Evolutionary conservation across 805 yeast species (phyloP), one percentile per base, ranked within the genome.

Genomic region (Wickerhamomyces sydowiorum): DNA sequence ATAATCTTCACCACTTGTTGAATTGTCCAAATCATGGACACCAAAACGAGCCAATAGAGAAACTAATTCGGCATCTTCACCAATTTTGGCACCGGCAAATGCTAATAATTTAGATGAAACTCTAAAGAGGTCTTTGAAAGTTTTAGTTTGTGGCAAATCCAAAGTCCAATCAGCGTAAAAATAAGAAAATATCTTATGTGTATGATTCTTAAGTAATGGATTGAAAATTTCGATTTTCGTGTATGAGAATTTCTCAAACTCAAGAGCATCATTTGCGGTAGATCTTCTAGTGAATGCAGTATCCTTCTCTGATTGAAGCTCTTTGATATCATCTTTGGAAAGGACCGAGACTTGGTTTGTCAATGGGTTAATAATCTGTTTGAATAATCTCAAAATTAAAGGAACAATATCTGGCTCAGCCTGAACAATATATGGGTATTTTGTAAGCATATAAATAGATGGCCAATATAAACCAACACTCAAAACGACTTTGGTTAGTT

Each of bases 41-140:
- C 76, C 80, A n/a, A 86, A 73, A 32, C 86, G 76, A 42, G 86
- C 74, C 1, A 90, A 40, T 48, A 80, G 77, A 7, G 76, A 63
- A 13, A 85, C 61, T 3, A 86, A 59, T 2, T 57, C 51, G 2
- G 79, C 54, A 52, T 72, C 67, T 21, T 67, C 52, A 2, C 83
- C 72, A 10, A 86, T 47, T 35, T 67, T 71, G 0, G 80, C 72
- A 3, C 86, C 89, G 29, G 74, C 57, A 43, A 80, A 75, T 18
- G 68, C 60, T 19, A 86, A 51, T 21, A 78, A 64, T 38, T 73
- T 72, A 35, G 71, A 68, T 1, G 80, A 72, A n/a, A 64, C 46
- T n/a, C 49, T 44, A 36, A 77, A 58, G 2, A 87, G 60, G 1
- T 73, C 78, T 1, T 70, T 74, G 5, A 66, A 53, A 3, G 59